Conservation (phyloP, 352 stramenopile genomes). For the Phytophthora uliginosa region DNA sequence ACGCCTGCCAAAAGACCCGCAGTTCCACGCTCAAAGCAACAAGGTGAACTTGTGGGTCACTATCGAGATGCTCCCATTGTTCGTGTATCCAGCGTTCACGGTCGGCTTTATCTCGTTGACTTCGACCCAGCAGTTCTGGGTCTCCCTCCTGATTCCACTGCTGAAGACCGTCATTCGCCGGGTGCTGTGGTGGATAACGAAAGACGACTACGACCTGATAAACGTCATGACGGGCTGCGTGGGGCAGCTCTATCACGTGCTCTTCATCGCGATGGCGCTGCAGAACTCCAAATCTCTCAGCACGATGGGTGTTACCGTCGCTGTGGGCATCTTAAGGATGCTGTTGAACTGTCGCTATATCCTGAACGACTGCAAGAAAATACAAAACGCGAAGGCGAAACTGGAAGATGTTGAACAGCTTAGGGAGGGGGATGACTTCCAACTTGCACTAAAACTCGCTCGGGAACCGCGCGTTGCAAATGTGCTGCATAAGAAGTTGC, state of each 20-base stretch:
- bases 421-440: neutral
- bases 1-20: constrained; percentile 7
- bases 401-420: neutral
- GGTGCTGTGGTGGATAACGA: constrained; percentile 26
- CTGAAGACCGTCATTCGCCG: constrained; percentile 31
- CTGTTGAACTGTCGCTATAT: constrained; percentile 18
- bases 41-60: constrained; percentile 17
- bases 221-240: constrained; percentile 24
- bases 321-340: constrained; percentile 14
- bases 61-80: constrained; percentile 21
- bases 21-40: constrained; percentile 18
- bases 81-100: constrained; percentile 42
- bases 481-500: neutral
- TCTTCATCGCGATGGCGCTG: constrained; percentile 42
- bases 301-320: constrained; percentile 31
- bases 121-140: constrained; percentile 21
- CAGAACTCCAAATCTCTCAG: constrained; percentile 44
- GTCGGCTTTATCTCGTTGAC: constrained; percentile 37
- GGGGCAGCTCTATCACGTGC: constrained; percentile 44
- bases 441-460: neutral
- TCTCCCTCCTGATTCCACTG: constrained; percentile 36
- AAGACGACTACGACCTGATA: constrained; percentile 33
- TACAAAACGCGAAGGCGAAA: neutral
- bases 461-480: constrained; percentile 6
- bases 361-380: constrained; percentile 5